Conservation (phyloP, 1,284 basidiomycete species). For the Leccinum griseonigrum region DNA sequence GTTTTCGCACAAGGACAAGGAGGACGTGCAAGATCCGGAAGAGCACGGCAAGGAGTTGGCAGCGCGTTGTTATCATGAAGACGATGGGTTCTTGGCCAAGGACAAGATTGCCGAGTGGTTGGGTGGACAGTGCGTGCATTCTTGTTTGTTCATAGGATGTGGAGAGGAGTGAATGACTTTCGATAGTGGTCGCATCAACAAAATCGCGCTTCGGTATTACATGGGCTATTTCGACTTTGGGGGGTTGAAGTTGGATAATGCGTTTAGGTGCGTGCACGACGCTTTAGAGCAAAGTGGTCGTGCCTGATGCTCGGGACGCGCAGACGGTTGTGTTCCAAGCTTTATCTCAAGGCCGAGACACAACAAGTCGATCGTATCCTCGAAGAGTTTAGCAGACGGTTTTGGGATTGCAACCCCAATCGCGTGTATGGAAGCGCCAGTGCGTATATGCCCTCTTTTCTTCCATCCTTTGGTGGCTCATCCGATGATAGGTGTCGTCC, state of each 20-base stretch:
- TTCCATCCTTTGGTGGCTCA: conserved; percentile 8
- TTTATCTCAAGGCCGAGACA: conserved; percentile 94
- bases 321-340: conserved; percentile 85
- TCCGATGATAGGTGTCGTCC: conserved; percentile 70
- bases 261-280: conserved; percentile 69
- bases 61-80: conserved; percentile 81
- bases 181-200: conserved; percentile 73
- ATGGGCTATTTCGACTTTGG: conserved; percentile 90
- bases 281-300: neutral
- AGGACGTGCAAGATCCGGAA: conserved; percentile 59
- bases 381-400: conserved; percentile 85
- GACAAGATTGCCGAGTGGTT: conserved; percentile 97
- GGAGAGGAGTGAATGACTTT: conserved; percentile 6
- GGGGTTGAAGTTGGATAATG: conserved; percentile 78
- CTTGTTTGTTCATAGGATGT: neutral
- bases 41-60: conserved; percentile 73
- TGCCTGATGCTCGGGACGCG: conserved; percentile 12
- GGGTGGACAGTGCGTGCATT: conserved; percentile 73
- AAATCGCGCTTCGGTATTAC: conserved; percentile 74
- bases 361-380: conserved; percentile 98
- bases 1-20: conserved; percentile 49
- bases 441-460: conserved; percentile 39
- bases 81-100: conserved; percentile 75
- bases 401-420: conserved; percentile 87
- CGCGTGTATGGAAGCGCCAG: conserved; percentile 81